Conservation (phyloP, 805 yeast species). For the Gaillardinia entomophila region DNA sequence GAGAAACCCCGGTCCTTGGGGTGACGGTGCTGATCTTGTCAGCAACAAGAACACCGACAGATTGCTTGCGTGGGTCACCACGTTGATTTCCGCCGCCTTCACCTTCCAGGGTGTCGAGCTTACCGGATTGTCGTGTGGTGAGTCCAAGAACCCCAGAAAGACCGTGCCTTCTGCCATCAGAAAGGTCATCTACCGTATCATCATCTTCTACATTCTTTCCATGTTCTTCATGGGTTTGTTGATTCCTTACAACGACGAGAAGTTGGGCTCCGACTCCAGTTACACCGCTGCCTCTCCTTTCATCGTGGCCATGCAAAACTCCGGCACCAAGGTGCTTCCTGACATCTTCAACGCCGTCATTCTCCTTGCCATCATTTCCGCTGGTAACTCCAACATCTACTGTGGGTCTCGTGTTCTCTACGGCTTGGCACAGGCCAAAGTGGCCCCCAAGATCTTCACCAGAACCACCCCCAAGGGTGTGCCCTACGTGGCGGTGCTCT, state of each 20-base stretch:
- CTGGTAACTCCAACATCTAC: conserved; percentile 72
- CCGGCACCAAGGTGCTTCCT: conserved; percentile 63
- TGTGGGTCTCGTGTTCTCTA: conserved; percentile 65
- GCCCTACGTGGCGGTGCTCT: conserved; percentile 51
- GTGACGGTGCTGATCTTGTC: conserved; percentile 51
- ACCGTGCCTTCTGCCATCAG: conserved; percentile 68
- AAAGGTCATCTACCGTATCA: conserved; percentile 61
- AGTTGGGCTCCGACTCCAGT: conserved; percentile 23
- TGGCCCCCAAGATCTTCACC: conserved; percentile 51
- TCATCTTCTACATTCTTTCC: conserved; percentile 59
- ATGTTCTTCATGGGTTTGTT: conserved; percentile 64
- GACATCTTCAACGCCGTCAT: conserved; percentile 70
- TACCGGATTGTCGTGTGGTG: conserved; percentile 73
- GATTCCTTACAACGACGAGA: conserved; percentile 64
- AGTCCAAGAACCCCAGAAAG: conserved; percentile 61
- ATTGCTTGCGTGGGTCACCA: conserved; percentile 65
- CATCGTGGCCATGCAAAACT: conserved; percentile 62
- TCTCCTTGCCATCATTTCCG: conserved; percentile 62
- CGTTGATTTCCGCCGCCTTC: conserved; percentile 70
- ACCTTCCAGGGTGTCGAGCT: conserved; percentile 78
- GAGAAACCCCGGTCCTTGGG: conserved; percentile 77
- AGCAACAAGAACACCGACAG: conserved; percentile 45
- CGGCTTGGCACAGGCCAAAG: conserved; percentile 54
- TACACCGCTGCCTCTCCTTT: conserved; percentile 62
- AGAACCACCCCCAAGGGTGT: conserved; percentile 53